phyloP scores from a whole-genome alignment of 768 basidiomycete species.

The Suillus tomentosus region DNA sequence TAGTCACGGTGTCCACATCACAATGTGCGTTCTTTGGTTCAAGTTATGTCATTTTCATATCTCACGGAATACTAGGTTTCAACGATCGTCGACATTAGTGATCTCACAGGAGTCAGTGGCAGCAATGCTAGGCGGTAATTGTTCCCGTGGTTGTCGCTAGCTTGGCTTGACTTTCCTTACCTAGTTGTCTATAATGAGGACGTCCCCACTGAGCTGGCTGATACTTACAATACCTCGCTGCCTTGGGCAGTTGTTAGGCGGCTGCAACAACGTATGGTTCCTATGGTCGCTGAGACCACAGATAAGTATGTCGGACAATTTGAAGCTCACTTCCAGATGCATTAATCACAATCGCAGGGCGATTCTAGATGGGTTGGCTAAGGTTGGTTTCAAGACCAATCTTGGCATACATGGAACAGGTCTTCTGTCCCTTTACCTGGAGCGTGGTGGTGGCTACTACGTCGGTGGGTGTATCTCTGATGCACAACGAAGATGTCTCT shows the following conservation, averaged over 20 bases:
- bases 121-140: conserved; percentile 17
- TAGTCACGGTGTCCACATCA: conserved; percentile 32
- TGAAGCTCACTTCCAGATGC: neutral
- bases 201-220: conserved; percentile 26
- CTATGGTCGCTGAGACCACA: conserved; percentile 23
- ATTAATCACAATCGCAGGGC: conserved; percentile 26
- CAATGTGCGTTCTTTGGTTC: conserved; percentile 21
- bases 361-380: conserved; percentile 38
- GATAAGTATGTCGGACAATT: conserved; percentile 25
- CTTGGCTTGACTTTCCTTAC: neutral
- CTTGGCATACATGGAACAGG: conserved; percentile 38
- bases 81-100: conserved; percentile 29
- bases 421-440: conserved; percentile 27
- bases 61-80: conserved; percentile 16
- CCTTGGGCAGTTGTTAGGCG: conserved; percentile 20
- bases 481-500: neutral
- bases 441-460: conserved; percentile 44
- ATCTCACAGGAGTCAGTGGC: conserved; percentile 16
- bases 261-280: conserved; percentile 23
- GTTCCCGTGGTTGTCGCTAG: neutral
- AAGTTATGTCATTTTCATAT: conserved; percentile 6
- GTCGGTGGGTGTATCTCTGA: conserved; percentile 29
- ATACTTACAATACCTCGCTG: conserved; percentile 21
- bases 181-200: conserved; percentile 22
- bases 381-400: conserved; percentile 40